phyloP scores from a whole-genome alignment of 1,284 basidiomycete species.

The Irpex rosettiformis region DNA sequence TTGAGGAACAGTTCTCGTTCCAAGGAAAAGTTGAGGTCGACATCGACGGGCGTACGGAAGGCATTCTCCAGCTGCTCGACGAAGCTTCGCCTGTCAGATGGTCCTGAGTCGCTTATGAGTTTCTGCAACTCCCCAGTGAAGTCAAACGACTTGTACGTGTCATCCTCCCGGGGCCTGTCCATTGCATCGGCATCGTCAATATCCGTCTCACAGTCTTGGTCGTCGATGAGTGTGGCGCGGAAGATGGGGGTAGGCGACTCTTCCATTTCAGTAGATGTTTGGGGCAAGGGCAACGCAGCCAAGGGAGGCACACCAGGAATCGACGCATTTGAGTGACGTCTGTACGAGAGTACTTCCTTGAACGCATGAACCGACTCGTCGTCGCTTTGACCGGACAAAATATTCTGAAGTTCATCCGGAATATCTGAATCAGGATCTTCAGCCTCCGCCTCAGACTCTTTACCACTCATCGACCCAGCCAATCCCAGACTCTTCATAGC shows the following conservation, averaged over 20 bases:
- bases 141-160: slow-evolving; percentile 80
- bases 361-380: slow-evolving; percentile 27
- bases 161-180: slow-evolving; percentile 39
- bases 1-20: slow-evolving; percentile 21
- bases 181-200: slow-evolving; percentile 11
- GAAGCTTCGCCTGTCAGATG: slow-evolving; percentile 68
- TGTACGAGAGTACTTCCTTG: slow-evolving; percentile 43
- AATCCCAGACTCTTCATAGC: slow-evolving; percentile 56
- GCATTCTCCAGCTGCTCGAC: slow-evolving; percentile 79
- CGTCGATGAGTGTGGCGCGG: slow-evolving; percentile 41
- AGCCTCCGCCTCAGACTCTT: slow-evolving; percentile 41
- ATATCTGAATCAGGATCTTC: slow-evolving; percentile 73
- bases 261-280: background rate
- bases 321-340: slow-evolving; percentile 20
- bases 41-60: slow-evolving; percentile 68
- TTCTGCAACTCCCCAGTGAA: slow-evolving; percentile 78
- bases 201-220: slow-evolving; percentile 30
- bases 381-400: slow-evolving; percentile 51
- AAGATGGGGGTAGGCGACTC: slow-evolving; percentile 36
- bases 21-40: slow-evolving; percentile 52
- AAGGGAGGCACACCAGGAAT: slow-evolving; percentile 40
- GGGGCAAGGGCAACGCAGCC: background rate
- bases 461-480: slow-evolving; percentile 61
- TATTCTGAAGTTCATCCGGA: slow-evolving; percentile 65
- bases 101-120: slow-evolving; percentile 62